Evolutionary conservation across 148 eudicot genomes (phyloP).

Genomic region (Diospyros lotus): DNA sequence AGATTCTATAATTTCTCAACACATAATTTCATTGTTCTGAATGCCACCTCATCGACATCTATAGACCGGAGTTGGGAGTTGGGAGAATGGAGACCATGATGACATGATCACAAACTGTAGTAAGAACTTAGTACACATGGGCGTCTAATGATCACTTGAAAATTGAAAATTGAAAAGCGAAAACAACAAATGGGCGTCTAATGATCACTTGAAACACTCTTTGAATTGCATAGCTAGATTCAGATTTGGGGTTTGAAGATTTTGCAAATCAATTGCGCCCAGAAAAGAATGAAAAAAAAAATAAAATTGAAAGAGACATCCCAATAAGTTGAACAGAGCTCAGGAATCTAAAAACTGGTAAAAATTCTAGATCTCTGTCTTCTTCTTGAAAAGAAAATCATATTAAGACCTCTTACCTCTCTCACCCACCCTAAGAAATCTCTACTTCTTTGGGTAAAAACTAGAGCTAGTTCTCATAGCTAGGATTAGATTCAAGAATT

Average conservation of each 20-base stretch:
- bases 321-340: not conserved
- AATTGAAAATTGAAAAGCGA: not conserved
- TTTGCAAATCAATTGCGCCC: not conserved
- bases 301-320: not conserved
- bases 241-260: not conserved
- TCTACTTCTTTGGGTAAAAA: no score
- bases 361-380: no score
- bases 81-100: not conserved
- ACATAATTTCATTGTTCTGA: no score
- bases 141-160: not conserved
- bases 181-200: not conserved
- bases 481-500: no score
- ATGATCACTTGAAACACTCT: not conserved
- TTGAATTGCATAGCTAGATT: not conserved
- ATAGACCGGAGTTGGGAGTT: not conserved
- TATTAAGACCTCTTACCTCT: no score
- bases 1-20: no score
- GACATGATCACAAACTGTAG: no score
- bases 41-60: no score
- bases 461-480: no score
- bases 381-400: no score
- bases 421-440: no score
- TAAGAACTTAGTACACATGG: not conserved
- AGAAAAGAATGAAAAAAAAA: not conserved
- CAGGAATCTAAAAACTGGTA: no score